Evolutionary conservation across 2,329 filamentous ascomycete species (phyloP), one percentile per base, ranked within the genome.

Genomic region (Sclerotinia minor): DNA sequence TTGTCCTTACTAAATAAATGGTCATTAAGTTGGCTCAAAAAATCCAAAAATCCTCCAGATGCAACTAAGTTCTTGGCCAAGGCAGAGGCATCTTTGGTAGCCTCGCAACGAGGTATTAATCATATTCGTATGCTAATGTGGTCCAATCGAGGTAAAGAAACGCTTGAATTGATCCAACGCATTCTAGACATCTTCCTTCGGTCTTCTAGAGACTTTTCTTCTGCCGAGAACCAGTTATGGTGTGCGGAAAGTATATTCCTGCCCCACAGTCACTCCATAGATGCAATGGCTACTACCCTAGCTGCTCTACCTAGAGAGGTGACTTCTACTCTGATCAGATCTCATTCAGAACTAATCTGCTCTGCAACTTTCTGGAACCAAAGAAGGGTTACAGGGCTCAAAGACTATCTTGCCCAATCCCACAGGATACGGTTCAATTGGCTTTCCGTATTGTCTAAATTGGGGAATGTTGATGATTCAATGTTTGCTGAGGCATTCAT

Each of bases 381-480:
- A 17, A 29, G 26, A 32, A 26, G 32, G 53, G 5, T 26, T 41
- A 5, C 5, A 15, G 45, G 59, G 7, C 26, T 26, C 44, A 47
- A 21, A 63, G 45, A 52, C 15, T 38, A 50, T 35, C 45, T 63
- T 38, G 59, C 59, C n/a, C 45, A 63, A 50, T 63, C 29, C 21
- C 59, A 63, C 15, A 50, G 32, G 19, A 19, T n/a, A 63, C 45
- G 59, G 8, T 61, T 67, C n/a, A 59, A 54, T 24, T 75, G 73
- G 73, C 57, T 75, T 38, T 72, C 53, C 21, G 41, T 70, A 9
- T 29, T 74, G 6, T 68, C 70, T n/a, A 65, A 69, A 50, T 24
- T 71, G 17, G 55, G 66, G n/a, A 68, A 69, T 17, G 49, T 68
- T 13, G 47, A 50, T n/a, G 21, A 65, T 38, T 13, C 54, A 3